Conservation (phyloP, 768 basidiomycete species). For the Imleria badia region DNA sequence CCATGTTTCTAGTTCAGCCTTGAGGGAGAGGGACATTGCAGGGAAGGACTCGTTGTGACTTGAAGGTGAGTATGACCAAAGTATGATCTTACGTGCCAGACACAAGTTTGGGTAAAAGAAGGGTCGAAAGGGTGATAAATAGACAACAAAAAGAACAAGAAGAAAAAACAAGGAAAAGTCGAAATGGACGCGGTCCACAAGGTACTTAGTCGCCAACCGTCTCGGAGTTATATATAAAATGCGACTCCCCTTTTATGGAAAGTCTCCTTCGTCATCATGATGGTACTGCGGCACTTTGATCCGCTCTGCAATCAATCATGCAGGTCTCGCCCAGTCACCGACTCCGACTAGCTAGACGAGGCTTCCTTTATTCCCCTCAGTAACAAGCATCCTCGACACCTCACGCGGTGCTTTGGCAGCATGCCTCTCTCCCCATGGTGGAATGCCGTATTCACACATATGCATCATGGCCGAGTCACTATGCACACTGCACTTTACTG, state of each 20-base stretch:
- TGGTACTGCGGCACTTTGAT: no score
- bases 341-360: no score
- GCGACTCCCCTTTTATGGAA: conserved; percentile 2
- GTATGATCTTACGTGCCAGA: conserved; percentile 24
- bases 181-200: conserved; percentile 25
- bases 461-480: no score
- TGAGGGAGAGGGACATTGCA: conserved; percentile 46
- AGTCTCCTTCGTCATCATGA: no score
- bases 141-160: background rate
- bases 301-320: no score
- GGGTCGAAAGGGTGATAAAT: conserved; percentile 3
- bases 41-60: background rate
- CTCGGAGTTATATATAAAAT: conserved; percentile 1
- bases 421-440: no score
- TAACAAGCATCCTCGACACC: no score
- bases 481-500: no score
- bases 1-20: conserved; percentile 84
- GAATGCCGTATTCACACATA: no score
- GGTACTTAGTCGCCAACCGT: background rate
- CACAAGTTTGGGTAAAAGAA: conserved; percentile 19
- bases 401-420: no score
- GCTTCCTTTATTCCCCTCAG: no score
- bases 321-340: no score
- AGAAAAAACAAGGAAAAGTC: background rate
- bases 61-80: background rate